A percentile compares a stretch with the other conserved stretches of the same genome.
Conservation (phyloP, 2,329 filamentous ascomycete species). For the Tetracladium maxilliforme region DNA sequence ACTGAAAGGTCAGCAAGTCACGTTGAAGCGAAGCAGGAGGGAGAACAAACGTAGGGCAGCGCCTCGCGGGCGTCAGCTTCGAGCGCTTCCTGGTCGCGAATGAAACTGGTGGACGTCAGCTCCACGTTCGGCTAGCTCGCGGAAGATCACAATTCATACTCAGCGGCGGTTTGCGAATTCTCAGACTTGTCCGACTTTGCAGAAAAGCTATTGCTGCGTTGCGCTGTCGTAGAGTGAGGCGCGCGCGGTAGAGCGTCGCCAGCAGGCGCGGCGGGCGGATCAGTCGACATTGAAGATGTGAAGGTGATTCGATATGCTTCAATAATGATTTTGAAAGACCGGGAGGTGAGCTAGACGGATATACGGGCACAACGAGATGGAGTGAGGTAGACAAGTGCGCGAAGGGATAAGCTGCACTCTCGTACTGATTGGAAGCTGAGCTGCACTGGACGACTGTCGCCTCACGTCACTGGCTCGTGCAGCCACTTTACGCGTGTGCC, state of each 20-base stretch:
- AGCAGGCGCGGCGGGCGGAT: too few species aligned
- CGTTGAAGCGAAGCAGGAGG: conserved; percentile 1
- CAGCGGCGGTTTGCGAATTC: conserved; percentile 34
- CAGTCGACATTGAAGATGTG: too few species aligned
- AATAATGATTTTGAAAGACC: too few species aligned
- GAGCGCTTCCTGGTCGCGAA: conserved; percentile 75
- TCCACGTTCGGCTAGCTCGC: neutral
- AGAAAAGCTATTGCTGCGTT: conserved; percentile 17
- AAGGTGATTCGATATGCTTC: too few species aligned
- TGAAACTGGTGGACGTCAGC: conserved; percentile 43
- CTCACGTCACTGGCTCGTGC: conserved; percentile 1
- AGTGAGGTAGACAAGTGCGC: too few species aligned
- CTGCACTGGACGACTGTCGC: too few species aligned
- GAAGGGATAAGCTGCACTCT: too few species aligned
- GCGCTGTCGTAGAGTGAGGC: too few species aligned
- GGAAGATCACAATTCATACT: conserved; percentile 12
- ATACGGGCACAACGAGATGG: too few species aligned
- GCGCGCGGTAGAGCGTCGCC: too few species aligned
- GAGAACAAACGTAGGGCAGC: conserved; percentile 61
- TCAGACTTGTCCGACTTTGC: conserved; percentile 31
- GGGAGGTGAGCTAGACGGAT: too few species aligned
- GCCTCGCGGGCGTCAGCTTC: conserved; percentile 93
- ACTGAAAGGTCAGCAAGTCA: conserved; percentile 31
- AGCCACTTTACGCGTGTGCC: conserved; percentile 11
- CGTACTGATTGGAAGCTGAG: too few species aligned